phyloP scores from a whole-genome alignment of 768 basidiomycete genomes.

The Neoboletus subvelutipes region DNA sequence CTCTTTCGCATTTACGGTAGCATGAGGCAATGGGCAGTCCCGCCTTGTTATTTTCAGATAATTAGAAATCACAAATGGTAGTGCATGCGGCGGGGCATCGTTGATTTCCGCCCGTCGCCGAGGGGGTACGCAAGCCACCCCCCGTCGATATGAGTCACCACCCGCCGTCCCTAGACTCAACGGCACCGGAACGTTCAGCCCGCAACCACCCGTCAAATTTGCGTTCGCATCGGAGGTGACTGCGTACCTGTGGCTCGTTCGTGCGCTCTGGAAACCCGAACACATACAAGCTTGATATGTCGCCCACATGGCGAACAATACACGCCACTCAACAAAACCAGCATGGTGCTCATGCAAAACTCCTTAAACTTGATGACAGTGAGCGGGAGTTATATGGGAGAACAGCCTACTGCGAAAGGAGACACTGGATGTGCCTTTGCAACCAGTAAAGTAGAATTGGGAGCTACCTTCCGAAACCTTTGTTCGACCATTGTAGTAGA shows the following conservation, averaged over 20 bases:
- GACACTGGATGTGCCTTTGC: conserved; percentile 38
- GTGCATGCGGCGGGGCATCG: conserved; percentile 59
- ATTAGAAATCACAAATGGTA: conserved; percentile 7
- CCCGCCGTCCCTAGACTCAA: conserved; percentile 38
- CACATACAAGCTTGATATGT: conserved; percentile 49
- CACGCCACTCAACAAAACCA: conserved; percentile 24
- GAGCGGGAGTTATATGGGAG: conserved; percentile 45
- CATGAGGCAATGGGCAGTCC: conserved; percentile 46
- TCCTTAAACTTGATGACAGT: conserved; percentile 24
- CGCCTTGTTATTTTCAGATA: conserved; percentile 33
- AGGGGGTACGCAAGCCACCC: neutral
- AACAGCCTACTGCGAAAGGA: conserved; percentile 37
- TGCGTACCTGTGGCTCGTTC: conserved; percentile 61
- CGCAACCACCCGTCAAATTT: conserved; percentile 43
- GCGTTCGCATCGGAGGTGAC: conserved; percentile 60
- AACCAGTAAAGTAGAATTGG: conserved; percentile 40
- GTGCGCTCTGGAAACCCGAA: conserved; percentile 58
- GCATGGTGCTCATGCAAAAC: conserved; percentile 48
- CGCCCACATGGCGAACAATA: conserved; percentile 51
- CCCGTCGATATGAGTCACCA: conserved; percentile 18
- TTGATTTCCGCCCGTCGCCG: conserved; percentile 24
- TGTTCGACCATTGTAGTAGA: neutral
- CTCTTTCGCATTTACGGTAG: conserved; percentile 22
- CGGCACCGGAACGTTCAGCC: conserved; percentile 50
- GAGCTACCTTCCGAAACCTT: neutral